Percentiles rank a stretch among this genome's conserved stretches.
Evolutionary conservation across 768 basidiomycete genomes (phyloP).

Genomic region (Tephrocybe sp.): DNA sequence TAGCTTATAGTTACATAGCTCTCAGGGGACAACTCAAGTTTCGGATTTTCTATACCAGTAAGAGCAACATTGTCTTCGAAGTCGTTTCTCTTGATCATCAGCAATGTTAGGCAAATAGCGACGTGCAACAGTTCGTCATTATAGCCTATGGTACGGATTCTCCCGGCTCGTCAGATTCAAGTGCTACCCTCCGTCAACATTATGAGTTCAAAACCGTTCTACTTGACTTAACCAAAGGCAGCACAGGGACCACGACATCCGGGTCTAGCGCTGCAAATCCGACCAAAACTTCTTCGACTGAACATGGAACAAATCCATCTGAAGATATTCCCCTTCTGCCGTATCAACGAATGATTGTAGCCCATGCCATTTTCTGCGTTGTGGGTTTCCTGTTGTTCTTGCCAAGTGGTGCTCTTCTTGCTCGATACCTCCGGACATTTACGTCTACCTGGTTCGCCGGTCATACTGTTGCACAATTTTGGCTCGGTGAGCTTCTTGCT

Average conservation of each 20-base stretch:
- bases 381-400: constrained; percentile 52
- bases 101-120: constrained; percentile 35
- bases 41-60: constrained; percentile 17
- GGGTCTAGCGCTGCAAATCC: constrained; percentile 17
- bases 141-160: constrained; percentile 53
- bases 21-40: constrained; percentile 38
- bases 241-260: constrained; percentile 20
- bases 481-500: constrained; percentile 36
- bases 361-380: constrained; percentile 50
- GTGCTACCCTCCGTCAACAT: constrained; percentile 50
- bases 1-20: constrained; percentile 25
- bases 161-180: constrained; percentile 42
- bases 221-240: constrained; percentile 48
- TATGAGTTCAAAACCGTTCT: constrained; percentile 34
- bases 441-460: constrained; percentile 48
- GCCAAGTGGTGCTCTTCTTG: constrained; percentile 50
- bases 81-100: background rate
- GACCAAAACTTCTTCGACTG: constrained; percentile 11
- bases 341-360: constrained; percentile 49
- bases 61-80: background rate
- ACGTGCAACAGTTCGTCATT: constrained; percentile 45
- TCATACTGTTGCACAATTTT: constrained; percentile 50
- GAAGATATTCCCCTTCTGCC: constrained; percentile 36
- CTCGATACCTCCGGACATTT: constrained; percentile 52
- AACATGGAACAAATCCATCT: constrained; percentile 16